Evolutionary conservation across 169 alveolate genomes (phyloP).

Genomic region (Plasmodium chabaudi): DNA sequence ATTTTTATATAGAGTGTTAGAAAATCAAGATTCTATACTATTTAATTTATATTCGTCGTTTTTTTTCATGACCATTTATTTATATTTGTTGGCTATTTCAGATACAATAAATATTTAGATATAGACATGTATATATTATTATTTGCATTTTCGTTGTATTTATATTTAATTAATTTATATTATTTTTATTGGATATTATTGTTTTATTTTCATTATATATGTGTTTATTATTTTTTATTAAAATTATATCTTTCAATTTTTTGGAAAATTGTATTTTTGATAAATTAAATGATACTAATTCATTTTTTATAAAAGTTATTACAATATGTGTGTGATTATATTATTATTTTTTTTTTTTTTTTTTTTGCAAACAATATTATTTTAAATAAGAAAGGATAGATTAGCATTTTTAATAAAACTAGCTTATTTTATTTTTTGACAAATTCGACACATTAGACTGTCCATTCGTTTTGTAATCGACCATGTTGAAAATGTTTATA

Average conservation of each 20-base stretch:
- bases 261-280: slow-evolving; percentile 11
- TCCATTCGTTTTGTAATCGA: no score
- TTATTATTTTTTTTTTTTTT: background rate
- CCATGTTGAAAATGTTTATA: no score
- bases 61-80: no score
- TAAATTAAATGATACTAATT: background rate
- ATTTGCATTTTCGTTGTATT: slow-evolving; percentile 2
- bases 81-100: no score
- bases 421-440: no score
- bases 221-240: background rate
- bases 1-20: background rate
- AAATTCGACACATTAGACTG: no score
- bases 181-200: slow-evolving; percentile 2
- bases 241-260: slow-evolving; percentile 1
- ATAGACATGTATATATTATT: background rate
- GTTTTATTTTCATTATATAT: background rate
- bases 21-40: background rate
- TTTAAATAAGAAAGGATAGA: background rate
- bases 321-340: background rate
- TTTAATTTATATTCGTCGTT: no score
- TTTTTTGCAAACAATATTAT: background rate
- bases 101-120: no score
- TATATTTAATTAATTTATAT: slow-evolving; percentile 13
- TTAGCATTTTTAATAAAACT: no score
- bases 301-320: slow-evolving; percentile 4